Base-by-base conservation (phyloP, 2,329 filamentous ascomycete genomes). In the Aquanectria penicillioides region DNA sequence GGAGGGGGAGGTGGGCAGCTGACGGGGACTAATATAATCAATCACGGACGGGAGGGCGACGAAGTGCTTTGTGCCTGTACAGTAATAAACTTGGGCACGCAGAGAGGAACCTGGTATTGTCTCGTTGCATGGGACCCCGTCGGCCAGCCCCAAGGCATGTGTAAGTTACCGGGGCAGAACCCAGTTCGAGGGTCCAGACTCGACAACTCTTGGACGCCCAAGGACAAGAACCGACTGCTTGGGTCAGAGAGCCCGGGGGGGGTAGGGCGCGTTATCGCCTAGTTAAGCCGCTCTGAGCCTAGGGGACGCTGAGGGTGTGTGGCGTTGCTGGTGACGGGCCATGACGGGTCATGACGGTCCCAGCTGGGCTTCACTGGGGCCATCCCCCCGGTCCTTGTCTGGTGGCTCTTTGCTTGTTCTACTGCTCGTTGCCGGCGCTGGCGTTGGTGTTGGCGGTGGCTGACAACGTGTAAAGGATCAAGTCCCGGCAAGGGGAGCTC, bases 151-250 rank as follows among this genome's bases (percentile, higher is more conserved):
- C 43, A 53, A 61, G 55, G 65, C 47, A 50, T 48, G 44, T 66
- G 57, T 64, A 66, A 64, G 61, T 67, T 66, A 43, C 52, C 47
- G 58, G 51, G 52, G 62, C 48, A 48, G 18, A 51, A 52, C 51
- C 48, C 48, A 43, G 49, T 38, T 59, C 26, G 29, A 53, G 52
- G 55, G 51, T 44, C 53, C 44, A 59, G 50, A 59, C 55, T 65
- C 50, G 48, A 36, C 47, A 54, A 46, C 46, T 47, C 26, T 29
- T 50, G 37, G 38, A 20, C 48, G 40, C 37, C 44, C 33, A 38
- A 41, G 38, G 28, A 29, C 47, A 56, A 28, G 62, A 68, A 66
- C 67, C 67, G 67, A 69, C 64, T 69, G 52, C 59, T 69, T 67
- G 67, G 67, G 64, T 67, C 67, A 57, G 56, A 63, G 53, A 61